Evolutionary conservation across 225 moss, liverwort and hornwort genomes (phyloP).

Genomic region (Marchantia paleacea): DNA sequence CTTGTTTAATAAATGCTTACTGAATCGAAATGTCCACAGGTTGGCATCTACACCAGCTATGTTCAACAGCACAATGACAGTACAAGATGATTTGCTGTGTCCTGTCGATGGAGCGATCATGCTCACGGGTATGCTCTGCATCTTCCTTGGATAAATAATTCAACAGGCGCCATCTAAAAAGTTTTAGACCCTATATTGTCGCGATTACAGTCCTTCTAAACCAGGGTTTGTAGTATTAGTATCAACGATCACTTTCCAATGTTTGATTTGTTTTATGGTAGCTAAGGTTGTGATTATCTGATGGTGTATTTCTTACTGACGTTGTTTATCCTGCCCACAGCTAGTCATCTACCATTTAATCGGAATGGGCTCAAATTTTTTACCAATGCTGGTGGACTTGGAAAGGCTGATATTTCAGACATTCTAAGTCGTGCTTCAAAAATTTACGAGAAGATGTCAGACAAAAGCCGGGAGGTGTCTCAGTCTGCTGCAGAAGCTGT

Average conservation of each 20-base stretch:
- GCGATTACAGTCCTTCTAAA: too few relatives aligned
- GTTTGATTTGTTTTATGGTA: neutral
- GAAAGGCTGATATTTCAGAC: slow-evolving; percentile 78
- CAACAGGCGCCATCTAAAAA: too few relatives aligned
- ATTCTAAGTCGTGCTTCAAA: slow-evolving; percentile 73
- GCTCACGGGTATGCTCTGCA: slow-evolving; percentile 61
- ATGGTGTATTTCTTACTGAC: neutral
- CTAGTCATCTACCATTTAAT: slow-evolving; percentile 94
- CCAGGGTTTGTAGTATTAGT: neutral
- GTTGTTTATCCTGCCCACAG: slow-evolving; percentile 40
- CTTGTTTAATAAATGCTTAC: neutral
- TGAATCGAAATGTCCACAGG: slow-evolving; percentile 32
- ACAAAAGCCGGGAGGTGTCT: slow-evolving; percentile 29
- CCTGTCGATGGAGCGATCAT: slow-evolving; percentile 91
- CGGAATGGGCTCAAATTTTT: slow-evolving; percentile 97
- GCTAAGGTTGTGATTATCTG: neutral
- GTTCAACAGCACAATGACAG: slow-evolving; percentile 93
- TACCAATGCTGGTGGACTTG: slow-evolving; percentile 80
- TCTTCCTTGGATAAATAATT: neutral
- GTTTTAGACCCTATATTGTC: too few relatives aligned
- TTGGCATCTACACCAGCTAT: slow-evolving; percentile 98
- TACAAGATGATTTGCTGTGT: slow-evolving; percentile 57
- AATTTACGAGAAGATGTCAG: slow-evolving; percentile 59
- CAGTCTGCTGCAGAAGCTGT: slow-evolving; percentile 37
- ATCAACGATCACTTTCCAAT: neutral